phyloP scores from a whole-genome alignment of 2,329 filamentous ascomycete species.

The Alternaria burnsii region DNA sequence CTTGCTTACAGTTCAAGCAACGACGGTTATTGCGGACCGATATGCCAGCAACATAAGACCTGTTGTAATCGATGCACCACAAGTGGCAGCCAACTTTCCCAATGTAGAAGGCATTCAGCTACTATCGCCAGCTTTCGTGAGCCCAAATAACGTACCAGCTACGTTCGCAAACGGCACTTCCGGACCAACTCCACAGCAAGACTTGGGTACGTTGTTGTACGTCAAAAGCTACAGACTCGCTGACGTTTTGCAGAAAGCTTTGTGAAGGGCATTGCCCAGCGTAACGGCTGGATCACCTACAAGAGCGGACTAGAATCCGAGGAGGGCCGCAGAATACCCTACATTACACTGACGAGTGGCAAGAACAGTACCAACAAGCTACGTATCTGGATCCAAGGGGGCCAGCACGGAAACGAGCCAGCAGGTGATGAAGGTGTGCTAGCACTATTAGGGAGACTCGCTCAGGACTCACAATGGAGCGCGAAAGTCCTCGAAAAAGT shows the following conservation, averaged over 20 bases:
- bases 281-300: neutral
- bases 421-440: constrained; percentile 40
- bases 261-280: neutral
- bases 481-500: constrained; percentile 29
- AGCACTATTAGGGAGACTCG: constrained; percentile 39
- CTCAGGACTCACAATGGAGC: constrained; percentile 34
- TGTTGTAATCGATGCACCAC: neutral
- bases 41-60: neutral
- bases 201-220: neutral
- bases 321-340: neutral
- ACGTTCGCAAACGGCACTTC: neutral
- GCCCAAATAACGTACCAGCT: neutral
- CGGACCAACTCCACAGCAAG: neutral
- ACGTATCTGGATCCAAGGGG: constrained; percentile 41
- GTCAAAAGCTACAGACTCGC: neutral
- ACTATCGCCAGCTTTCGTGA: neutral
- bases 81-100: neutral
- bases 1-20: neutral
- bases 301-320: neutral
- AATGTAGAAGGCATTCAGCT: neutral
- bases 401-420: constrained; percentile 42
- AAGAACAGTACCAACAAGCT: constrained; percentile 24
- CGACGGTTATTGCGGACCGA: neutral
- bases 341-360: neutral
- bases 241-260: neutral